phyloP scores from a whole-genome alignment of 1,139 yeast species.

The Debaryomycetaceae sp. region DNA sequence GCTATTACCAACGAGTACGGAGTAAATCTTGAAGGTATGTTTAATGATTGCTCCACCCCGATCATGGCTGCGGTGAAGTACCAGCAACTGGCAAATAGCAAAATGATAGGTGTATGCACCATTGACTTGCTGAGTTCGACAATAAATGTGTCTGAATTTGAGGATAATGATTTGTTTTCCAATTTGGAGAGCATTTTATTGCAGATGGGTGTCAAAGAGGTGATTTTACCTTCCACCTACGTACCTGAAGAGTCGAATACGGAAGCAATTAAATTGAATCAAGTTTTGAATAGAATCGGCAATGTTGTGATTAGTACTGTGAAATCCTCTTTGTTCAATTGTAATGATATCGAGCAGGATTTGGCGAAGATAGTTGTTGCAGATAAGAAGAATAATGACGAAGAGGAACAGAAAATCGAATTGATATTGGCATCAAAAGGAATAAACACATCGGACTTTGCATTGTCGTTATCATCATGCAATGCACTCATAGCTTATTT shows the following conservation, averaged over 20 bases:
- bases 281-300: constrained; percentile 67
- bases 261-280: constrained; percentile 50
- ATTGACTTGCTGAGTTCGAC: constrained; percentile 68
- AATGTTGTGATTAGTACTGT: constrained; percentile 66
- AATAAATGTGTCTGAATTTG: constrained; percentile 74
- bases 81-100: constrained; percentile 36
- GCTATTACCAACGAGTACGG: constrained; percentile 35
- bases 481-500: constrained; percentile 66
- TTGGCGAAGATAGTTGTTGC: constrained; percentile 57
- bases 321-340: constrained; percentile 53
- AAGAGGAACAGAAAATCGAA: constrained; percentile 34
- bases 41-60: constrained; percentile 58
- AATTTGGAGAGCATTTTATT: constrained; percentile 81
- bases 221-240: constrained; percentile 54
- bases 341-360: constrained; percentile 71
- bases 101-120: constrained; percentile 73
- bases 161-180: constrained; percentile 82
- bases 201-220: constrained; percentile 87
- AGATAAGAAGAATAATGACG: constrained; percentile 20
- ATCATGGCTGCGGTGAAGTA: constrained; percentile 74
- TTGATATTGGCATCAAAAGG: constrained; percentile 61
- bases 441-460: constrained; percentile 33
- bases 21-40: constrained; percentile 67
- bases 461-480: constrained; percentile 44
- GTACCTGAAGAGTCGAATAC: constrained; percentile 31